Conservation (phyloP, 495 filamentous ascomycete species). For the Penicillium lividum region DNA sequence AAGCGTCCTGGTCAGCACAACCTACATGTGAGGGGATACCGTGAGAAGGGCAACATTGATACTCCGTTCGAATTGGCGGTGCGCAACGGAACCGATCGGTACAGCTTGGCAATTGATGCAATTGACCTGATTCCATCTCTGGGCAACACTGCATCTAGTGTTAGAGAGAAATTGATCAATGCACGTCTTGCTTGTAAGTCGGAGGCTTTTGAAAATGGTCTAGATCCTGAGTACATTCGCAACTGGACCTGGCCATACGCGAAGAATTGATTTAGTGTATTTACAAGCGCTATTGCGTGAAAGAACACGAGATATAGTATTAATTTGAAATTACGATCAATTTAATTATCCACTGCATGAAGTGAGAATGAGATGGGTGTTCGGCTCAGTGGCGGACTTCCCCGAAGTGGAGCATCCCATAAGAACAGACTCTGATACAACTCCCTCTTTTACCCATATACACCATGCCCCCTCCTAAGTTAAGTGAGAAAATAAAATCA, state of each 20-base stretch:
- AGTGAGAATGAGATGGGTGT: not conserved
- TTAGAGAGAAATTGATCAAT: conserved; percentile 61
- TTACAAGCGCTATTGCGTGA: not conserved
- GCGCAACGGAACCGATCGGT: conserved; percentile 70
- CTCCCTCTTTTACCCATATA: not conserved
- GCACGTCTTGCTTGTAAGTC: conserved; percentile 57
- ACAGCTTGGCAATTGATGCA: conserved; percentile 69
- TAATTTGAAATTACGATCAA: not conserved
- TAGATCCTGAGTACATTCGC: conserved; percentile 65
- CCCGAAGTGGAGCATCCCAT: conserved; percentile 1
- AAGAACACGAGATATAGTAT: not conserved
- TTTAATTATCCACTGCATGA: conserved; percentile 1
- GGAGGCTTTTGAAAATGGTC: conserved; percentile 62
- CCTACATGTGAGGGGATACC: conserved; percentile 71
- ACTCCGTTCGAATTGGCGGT: conserved; percentile 72
- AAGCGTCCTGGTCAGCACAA: conserved; percentile 62
- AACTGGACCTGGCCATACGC: conserved; percentile 63
- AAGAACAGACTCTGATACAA: not conserved
- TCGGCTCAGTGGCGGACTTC: conserved; percentile 4
- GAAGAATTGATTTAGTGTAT: conserved; percentile 4
- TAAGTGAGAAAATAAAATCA: conserved; percentile 21
- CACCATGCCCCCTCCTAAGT: conserved; percentile 29
- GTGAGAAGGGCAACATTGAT: conserved; percentile 78
- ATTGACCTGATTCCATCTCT: conserved; percentile 63
- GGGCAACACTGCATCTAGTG: conserved; percentile 56